Evolutionary conservation across 768 basidiomycete genomes (phyloP).

Genomic region (Collybiopsis luxurians): DNA sequence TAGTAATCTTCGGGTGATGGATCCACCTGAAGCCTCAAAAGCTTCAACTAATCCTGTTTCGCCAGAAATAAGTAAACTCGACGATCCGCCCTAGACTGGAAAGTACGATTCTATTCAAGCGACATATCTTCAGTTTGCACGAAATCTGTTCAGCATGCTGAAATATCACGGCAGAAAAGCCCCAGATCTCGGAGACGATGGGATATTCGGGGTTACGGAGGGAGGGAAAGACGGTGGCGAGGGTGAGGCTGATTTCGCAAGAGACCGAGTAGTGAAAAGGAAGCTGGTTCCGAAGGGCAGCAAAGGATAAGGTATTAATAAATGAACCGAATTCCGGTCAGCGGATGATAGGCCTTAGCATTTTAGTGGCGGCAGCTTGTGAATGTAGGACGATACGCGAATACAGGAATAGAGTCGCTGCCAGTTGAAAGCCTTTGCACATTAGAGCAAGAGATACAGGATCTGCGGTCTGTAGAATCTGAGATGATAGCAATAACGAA

Average conservation of each 20-base stretch:
- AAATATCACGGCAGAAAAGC: constrained; percentile 4
- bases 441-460: not conserved
- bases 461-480: not conserved
- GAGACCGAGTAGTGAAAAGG: not conserved
- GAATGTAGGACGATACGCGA: not conserved
- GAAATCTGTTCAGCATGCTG: not conserved
- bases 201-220: not conserved
- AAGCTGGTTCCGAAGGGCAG: not conserved
- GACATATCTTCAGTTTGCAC: not conserved
- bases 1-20: not conserved
- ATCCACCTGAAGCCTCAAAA: not conserved
- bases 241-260: not conserved
- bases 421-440: not conserved
- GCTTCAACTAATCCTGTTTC: not conserved
- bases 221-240: not conserved
- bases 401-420: not conserved
- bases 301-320: not conserved
- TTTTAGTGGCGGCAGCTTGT: not conserved
- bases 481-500: not conserved
- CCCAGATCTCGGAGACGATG: not conserved
- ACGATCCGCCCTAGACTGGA: not conserved
- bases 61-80: not conserved
- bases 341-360: not conserved
- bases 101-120: not conserved
- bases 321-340: not conserved